phyloP scores from a whole-genome alignment of 805 yeast genomes.

The Ogataea kodamae region DNA sequence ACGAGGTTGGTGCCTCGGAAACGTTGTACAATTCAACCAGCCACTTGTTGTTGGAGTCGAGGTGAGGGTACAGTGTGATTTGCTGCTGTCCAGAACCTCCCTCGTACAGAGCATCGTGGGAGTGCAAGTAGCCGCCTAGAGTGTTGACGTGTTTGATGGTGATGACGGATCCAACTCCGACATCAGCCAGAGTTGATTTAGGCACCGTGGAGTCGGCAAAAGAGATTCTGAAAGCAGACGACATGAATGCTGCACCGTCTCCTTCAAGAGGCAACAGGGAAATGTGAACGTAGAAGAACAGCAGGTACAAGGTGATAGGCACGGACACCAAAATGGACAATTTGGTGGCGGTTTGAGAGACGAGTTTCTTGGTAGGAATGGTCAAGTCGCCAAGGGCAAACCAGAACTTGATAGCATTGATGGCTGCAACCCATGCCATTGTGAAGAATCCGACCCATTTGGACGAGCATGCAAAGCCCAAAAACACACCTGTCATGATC shows the following conservation, averaged over 20 bases:
- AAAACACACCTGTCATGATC: constrained; percentile 59
- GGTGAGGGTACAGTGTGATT: constrained; percentile 73
- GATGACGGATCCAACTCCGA: constrained; percentile 68
- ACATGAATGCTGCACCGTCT: constrained; percentile 69
- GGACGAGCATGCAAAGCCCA: constrained; percentile 70
- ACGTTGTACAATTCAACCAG: constrained; percentile 62
- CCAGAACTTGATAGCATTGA: constrained; percentile 65
- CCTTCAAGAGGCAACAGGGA: constrained; percentile 55
- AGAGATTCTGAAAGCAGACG: constrained; percentile 66
- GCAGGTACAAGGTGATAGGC: constrained; percentile 53
- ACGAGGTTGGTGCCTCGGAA: constrained; percentile 51
- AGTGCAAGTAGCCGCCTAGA: constrained; percentile 77
- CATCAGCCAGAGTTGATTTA: constrained; percentile 53
- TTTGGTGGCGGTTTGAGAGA: constrained; percentile 48
- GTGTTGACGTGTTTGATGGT: constrained; percentile 68
- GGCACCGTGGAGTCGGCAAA: constrained; percentile 62
- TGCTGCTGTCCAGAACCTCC: constrained; percentile 85
- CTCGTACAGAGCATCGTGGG: constrained; percentile 69
- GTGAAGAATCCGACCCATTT: constrained; percentile 88
- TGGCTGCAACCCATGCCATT: constrained; percentile 68
- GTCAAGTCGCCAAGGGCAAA: constrained; percentile 67
- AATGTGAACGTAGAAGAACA: constrained; percentile 64
- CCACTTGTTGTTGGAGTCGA: constrained; percentile 75
- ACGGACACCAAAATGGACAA: constrained; percentile 52
- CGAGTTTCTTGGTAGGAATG: constrained; percentile 41